phyloP scores from a whole-genome alignment of 208 protist genomes.

The Trypanosoma mega region DNA sequence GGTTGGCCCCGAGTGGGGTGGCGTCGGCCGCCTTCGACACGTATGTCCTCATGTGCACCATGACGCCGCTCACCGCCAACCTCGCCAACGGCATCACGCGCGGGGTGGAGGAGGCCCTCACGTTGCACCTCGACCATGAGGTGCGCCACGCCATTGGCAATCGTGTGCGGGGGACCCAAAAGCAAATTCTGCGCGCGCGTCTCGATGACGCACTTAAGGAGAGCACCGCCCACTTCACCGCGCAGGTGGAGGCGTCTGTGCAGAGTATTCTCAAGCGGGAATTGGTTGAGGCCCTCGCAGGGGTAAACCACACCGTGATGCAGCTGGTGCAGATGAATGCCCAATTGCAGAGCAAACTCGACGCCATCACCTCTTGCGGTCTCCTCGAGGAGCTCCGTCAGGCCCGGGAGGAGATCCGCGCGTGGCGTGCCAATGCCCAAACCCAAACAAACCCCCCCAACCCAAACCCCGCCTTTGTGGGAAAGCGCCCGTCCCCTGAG shows the following conservation, averaged over 20 bases:
- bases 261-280: slow-evolving; percentile 52
- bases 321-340: slow-evolving; percentile 64
- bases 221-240: slow-evolving; percentile 47
- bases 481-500: slow-evolving; percentile 41
- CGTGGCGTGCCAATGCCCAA: slow-evolving; percentile 30
- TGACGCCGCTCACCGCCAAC: slow-evolving; percentile 56
- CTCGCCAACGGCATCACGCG: slow-evolving; percentile 64
- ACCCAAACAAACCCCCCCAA: background rate
- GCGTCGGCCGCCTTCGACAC: slow-evolving; percentile 65
- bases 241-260: slow-evolving; percentile 51
- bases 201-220: slow-evolving; percentile 73
- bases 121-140: slow-evolving; percentile 59
- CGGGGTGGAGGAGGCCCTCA: slow-evolving; percentile 65
- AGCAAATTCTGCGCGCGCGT: slow-evolving; percentile 54
- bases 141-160: slow-evolving; percentile 52
- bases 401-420: slow-evolving; percentile 49
- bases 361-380: slow-evolving; percentile 50
- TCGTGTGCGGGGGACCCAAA: slow-evolving; percentile 49
- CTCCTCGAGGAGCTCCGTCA: slow-evolving; percentile 32
- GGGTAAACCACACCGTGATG: slow-evolving; percentile 45
- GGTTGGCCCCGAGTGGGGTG: too few species aligned
- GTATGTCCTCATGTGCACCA: slow-evolving; percentile 50
- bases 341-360: slow-evolving; percentile 50
- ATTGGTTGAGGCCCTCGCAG: slow-evolving; percentile 44
- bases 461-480: slow-evolving; percentile 27